Base-by-base conservation (phyloP, 805 yeast genomes). In the Kazachstania africana region DNA sequence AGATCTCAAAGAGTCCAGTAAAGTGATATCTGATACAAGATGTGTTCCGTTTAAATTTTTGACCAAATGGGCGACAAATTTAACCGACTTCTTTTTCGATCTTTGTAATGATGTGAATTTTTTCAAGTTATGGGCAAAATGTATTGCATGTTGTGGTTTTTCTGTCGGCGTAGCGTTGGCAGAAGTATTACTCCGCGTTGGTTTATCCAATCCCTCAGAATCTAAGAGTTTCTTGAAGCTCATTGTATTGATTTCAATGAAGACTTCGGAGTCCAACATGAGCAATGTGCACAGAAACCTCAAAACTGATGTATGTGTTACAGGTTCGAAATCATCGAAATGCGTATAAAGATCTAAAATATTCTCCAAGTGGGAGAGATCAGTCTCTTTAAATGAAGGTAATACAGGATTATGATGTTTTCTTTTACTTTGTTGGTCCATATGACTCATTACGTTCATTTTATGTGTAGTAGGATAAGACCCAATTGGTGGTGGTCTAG, bases 41-140 rank as follows among this genome's bases (percentile, higher is more conserved):
- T 40, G 38, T 3, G 44, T 35, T 1, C 53, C 57, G 27, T 45
- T 50, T 12, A 51, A 28, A 19, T 52, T 50, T 24, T 44, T 50
- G 16, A 53, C n/a, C 6, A 53, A 25, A 23, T 47, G 31, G 6
- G 39, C 38, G 10, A 53, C 24, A 33, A 46, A 43, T 32, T 46
- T 52, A 6, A 37, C 22, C 4, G 47, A 28, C 28, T 44, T 50
- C 14, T 40, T 46, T 9, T 32, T 39, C n/a, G 45, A 34, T 6
- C 30, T 16, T 18, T 38, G 40, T 9, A 46, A 16, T 2, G 39
- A 29, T 6, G 50, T 42, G n/a, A 53, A 31, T 28, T 39, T 49
- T 31, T 42, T 52, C 19, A 53, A 35, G 1, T 50, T 50, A 25
- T 45, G 48, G 2, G 49, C 38, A 10, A 50, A 26, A 26, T 39